Evolutionary conservation across 2,329 filamentous ascomycete species (phyloP), one percentile per base, ranked within the genome.

Genomic region (Xylaria sp.): DNA sequence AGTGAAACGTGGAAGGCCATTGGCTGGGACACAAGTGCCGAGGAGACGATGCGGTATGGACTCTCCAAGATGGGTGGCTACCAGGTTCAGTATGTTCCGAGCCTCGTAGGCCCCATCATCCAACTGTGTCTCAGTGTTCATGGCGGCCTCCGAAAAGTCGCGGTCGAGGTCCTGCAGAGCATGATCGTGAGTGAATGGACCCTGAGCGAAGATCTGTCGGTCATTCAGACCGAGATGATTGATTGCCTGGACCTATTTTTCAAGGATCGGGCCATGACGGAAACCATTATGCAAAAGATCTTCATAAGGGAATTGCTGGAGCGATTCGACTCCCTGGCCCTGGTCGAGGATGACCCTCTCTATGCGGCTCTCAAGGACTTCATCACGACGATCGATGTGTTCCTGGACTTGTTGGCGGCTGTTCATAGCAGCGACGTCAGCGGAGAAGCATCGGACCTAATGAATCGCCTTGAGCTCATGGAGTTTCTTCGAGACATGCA

Each of bases 161-260:
- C 93, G 0, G 92, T 97, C 35, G 90, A 96, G 72, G 90, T 99
- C 18, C 76, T 99, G 63, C 92, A 96, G 73, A 96, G 92, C 2
- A 99, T 99, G 94, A 96, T 99, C 69, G 87, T 97, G 66, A 96
- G 92, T 75, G 94, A 99, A 75, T 99, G 94, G 94, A 92, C 92
- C 13, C 76, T 99, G 64, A 97, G 92, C 71, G 90, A 96, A 71
- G 93, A 97, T 71, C 77, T 99, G 52, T 89, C 89, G 2, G 86
- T 94, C 52, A 90, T 99, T 55, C 92, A 97, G 74, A 94, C 92
- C 1, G 94, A 97, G 74, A 92, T 97, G 79, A 96, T 99, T 67
- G 93, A 97, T 69, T 95, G 90, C 65, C 77, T 99, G 57, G 94
- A 99, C 71, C 80, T 83, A 23, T 84, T 96, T 55, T 97, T 97